Base-by-base conservation (phyloP, 495 filamentous ascomycete species). In the Penicillium desertorum region DNA sequence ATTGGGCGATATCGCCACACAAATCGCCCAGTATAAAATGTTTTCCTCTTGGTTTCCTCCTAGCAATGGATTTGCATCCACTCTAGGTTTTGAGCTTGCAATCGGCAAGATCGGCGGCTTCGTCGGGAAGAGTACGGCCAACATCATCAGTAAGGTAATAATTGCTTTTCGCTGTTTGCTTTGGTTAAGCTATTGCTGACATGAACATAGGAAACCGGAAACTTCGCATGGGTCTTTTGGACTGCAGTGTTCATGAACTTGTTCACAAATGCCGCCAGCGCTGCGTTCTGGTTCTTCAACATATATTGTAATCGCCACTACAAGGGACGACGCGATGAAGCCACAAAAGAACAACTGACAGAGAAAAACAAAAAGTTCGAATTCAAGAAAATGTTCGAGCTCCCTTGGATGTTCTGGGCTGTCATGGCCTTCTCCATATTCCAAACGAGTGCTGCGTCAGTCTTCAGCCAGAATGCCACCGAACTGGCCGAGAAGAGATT, bases 31-130 rank as follows among this genome's bases (percentile, higher is more conserved):
- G 45, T 78, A 79, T 48, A 79, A 79, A 45, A 76, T 79, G 69
- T 79, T 78, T 48, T 79, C 76, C 0, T 77, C 74, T 1, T 79
- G 75, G 75, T 78, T 79, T 57, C 63, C 75, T 2, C 74, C 76
- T 2, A 76, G 64, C 32, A 71, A 73, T 57, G 76, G 76, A 19
- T 79, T 79, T 59, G 75, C 75, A 10, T 74, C 75, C 0, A 77
- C 73, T 11, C 62, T 79, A 3, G 71, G 64, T 0, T 73, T 76
- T 42, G 73, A 78, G 60, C 58, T 78, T 44, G 75, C 70, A 0
- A 70, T 78, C 58, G 72, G 75, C 9, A 78, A 76, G 61, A 59
- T 74, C 39, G 71, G 71, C 3, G 65, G 63, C 1, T 76, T 76
- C 49, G 65, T 73, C 8, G 71, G 73, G 11, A 70, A 71, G 52